Conservation (phyloP, 306 rosid genomes). For the Vicia sativa region DNA sequence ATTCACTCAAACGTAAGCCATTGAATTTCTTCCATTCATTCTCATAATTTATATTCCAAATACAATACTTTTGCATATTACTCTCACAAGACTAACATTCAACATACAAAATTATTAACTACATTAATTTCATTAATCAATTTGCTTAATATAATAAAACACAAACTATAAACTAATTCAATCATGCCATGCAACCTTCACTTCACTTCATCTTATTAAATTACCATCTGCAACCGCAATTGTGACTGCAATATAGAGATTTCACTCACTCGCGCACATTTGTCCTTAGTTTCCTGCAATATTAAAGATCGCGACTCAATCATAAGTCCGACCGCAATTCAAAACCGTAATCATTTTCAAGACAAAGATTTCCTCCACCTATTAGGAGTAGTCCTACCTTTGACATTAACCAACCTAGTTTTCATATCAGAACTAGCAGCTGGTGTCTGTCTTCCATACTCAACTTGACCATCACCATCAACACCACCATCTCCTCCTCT, state of each 20-base stretch:
- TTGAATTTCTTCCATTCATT: no score
- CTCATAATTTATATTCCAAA: slow-evolving; percentile 12
- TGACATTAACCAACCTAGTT: slow-evolving; percentile 54
- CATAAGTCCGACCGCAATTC: background rate
- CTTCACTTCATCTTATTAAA: no score
- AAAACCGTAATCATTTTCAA: slow-evolving; percentile 36
- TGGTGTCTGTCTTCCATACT: slow-evolving; percentile 60
- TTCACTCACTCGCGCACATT: background rate
- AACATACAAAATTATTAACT: background rate
- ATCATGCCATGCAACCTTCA: background rate
- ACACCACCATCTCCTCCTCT: slow-evolving; percentile 32
- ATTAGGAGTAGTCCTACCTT: slow-evolving; percentile 50
- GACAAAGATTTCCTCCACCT: slow-evolving; percentile 88
- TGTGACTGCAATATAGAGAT: background rate
- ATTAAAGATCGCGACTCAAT: background rate
- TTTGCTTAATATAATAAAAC: slow-evolving; percentile 3
- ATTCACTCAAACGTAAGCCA: no score
- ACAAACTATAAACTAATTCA: background rate
- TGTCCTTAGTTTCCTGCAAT: background rate
- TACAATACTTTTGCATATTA: slow-evolving; percentile 6
- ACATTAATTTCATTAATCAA: slow-evolving; percentile 2
- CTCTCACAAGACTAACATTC: slow-evolving; percentile 11
- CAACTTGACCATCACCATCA: slow-evolving; percentile 45
- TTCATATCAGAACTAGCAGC: slow-evolving; percentile 47
- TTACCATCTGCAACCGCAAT: background rate